A percentile compares a stretch with the other conserved stretches of the same genome.
Evolutionary conservation across 139 green algal genomes (phyloP).

Genomic region (Chlamydomonas sphaeroides): DNA sequence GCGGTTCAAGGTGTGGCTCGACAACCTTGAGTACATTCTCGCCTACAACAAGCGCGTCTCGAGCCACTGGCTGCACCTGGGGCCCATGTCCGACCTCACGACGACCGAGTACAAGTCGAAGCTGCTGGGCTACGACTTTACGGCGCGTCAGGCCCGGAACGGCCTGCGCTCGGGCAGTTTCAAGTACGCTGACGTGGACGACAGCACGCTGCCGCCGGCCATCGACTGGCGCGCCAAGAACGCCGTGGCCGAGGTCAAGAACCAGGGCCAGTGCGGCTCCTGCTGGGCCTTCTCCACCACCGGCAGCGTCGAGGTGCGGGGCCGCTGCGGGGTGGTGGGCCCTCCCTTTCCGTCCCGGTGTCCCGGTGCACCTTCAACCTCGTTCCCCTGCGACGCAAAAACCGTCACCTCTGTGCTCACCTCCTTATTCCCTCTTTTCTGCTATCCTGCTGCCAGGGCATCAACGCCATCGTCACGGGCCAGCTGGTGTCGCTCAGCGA

Average conservation of each 20-base stretch:
- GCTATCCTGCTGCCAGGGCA: slow-evolving; percentile 58
- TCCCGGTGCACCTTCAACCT: too few species aligned
- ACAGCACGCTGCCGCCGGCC: slow-evolving; percentile 55
- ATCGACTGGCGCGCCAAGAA: slow-evolving; percentile 87
- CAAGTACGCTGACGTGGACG: slow-evolving; percentile 62
- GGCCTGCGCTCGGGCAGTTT: slow-evolving; percentile 48
- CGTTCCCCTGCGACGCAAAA: too few species aligned
- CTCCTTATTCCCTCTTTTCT: too few species aligned
- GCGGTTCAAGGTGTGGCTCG: slow-evolving; percentile 80
- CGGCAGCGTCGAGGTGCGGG: slow-evolving; percentile 84
- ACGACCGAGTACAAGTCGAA: slow-evolving; percentile 76
- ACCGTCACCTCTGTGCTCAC: too few species aligned
- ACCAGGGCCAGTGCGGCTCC: slow-evolving; percentile 91
- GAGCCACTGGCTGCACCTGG: slow-evolving; percentile 84
- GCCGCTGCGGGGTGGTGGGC: too few species aligned
- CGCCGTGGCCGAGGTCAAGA: slow-evolving; percentile 94
- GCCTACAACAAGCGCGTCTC: slow-evolving; percentile 77
- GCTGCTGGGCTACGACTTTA: slow-evolving; percentile 70
- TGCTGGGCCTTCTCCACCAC: slow-evolving; percentile 98
- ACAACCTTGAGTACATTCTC: slow-evolving; percentile 84
- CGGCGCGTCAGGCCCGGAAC: slow-evolving; percentile 3
- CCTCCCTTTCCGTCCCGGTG: too few species aligned
- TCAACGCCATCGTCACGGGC: slow-evolving; percentile 86
- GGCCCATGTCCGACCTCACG: slow-evolving; percentile 86
- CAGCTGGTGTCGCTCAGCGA: slow-evolving; percentile 88